Percentiles rank a stretch among this genome's conserved stretches.
Evolutionary conservation across 2,329 filamentous ascomycete species (phyloP).

Genomic region (Colletotrichum sp.): DNA sequence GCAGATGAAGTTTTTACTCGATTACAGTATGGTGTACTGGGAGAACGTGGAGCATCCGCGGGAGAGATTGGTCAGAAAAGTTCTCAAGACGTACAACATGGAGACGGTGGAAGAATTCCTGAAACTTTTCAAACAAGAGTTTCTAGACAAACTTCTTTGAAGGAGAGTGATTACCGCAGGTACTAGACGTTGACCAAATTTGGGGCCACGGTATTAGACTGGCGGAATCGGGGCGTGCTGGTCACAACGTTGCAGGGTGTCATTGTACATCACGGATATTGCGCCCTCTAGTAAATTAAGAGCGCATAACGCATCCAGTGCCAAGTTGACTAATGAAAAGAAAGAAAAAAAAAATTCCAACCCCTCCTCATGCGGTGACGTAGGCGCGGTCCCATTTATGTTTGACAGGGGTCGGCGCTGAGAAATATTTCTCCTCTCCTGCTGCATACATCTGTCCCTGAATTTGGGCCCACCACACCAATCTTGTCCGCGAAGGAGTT

Average conservation of each 20-base stretch:
- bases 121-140: not conserved
- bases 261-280: not conserved
- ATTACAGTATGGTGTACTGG: not conserved
- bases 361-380: not conserved
- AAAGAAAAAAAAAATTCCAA: not conserved
- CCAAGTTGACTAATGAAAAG: not conserved
- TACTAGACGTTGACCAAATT: not conserved
- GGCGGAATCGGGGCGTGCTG: not conserved
- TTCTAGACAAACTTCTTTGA: not conserved
- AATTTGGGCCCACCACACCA: not conserved
- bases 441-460: no score
- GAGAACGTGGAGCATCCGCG: not conserved
- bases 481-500: not conserved
- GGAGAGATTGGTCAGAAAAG: not conserved
- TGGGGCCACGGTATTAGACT: not conserved
- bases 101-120: not conserved
- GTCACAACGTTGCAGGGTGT: not conserved
- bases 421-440: not conserved
- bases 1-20: not conserved
- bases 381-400: not conserved
- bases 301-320: no score
- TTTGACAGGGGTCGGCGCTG: not conserved
- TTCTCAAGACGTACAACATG: not conserved
- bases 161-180: not conserved
- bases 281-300: no score